Conservation (phyloP, 495 filamentous ascomycete genomes). For the Talaromyces nanjingensis region DNA sequence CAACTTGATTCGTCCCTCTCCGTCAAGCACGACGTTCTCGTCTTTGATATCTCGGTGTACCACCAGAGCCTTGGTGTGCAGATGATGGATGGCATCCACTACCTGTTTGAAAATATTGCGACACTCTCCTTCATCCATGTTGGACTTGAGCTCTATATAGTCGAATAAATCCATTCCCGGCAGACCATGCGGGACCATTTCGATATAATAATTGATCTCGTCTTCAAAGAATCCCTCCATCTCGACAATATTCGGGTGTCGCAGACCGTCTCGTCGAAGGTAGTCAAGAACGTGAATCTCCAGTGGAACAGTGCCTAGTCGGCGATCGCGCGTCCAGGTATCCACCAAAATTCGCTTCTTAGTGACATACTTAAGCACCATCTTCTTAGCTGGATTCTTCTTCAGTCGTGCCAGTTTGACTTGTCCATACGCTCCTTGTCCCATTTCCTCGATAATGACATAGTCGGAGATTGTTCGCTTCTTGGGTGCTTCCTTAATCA, state of each 20-base stretch:
- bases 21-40: constrained; percentile 93
- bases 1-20: constrained; percentile 91
- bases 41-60: constrained; percentile 99
- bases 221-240: constrained; percentile 99
- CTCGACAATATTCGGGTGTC: constrained; percentile 94
- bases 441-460: constrained; percentile 94
- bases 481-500: constrained; percentile 31
- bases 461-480: constrained; percentile 90
- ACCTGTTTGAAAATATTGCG: constrained; percentile 94
- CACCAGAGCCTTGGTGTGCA: constrained; percentile 85
- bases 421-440: constrained; percentile 94
- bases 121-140: constrained; percentile 93
- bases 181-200: constrained; percentile 93
- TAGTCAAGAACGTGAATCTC: constrained; percentile 98
- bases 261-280: constrained; percentile 75
- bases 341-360: constrained; percentile 96
- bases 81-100: constrained; percentile 77
- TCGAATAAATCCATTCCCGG: constrained; percentile 99
- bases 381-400: constrained; percentile 64
- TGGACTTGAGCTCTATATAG: constrained; percentile 93
- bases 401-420: constrained; percentile 94
- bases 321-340: constrained; percentile 93
- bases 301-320: constrained; percentile 91
- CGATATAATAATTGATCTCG: constrained; percentile 96
- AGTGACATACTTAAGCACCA: constrained; percentile 96